Evolutionary conservation across 148 eudicot genomes (phyloP).

Genomic region (Rhododendron simsii): DNA sequence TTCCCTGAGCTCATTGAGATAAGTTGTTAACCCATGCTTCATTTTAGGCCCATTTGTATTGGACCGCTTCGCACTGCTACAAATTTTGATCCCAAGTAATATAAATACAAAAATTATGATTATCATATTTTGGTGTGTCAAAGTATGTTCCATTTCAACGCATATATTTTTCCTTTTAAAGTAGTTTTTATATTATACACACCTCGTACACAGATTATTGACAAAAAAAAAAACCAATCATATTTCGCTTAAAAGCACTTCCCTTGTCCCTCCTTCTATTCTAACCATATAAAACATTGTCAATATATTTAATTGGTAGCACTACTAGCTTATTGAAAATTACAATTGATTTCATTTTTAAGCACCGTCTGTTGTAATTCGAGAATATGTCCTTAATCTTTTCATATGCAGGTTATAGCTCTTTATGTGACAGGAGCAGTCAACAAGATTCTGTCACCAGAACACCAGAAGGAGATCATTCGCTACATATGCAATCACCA

Average conservation of each 20-base stretch:
- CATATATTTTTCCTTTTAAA: neutral
- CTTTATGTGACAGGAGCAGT: conserved; percentile 42
- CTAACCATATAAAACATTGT: too few relatives aligned
- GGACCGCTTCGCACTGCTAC: neutral
- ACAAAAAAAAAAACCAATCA: too few relatives aligned
- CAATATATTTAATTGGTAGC: too few relatives aligned
- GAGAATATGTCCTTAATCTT: neutral
- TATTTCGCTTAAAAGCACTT: too few relatives aligned
- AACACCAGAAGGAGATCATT: conserved; percentile 48
- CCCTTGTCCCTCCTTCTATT: too few relatives aligned
- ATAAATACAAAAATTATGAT: too few relatives aligned
- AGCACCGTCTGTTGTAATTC: neutral
- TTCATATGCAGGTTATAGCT: conserved; percentile 38
- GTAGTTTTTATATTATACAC: too few relatives aligned
- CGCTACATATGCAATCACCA: conserved; percentile 60
- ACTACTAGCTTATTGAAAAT: too few relatives aligned
- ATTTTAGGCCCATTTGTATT: neutral
- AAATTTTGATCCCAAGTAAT: neutral
- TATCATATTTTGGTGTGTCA: neutral
- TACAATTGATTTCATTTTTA: neutral
- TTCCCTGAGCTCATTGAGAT: neutral
- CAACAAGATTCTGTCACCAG: conserved; percentile 23
- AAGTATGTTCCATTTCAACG: neutral
- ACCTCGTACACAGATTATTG: too few relatives aligned
- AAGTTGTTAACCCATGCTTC: neutral